phyloP scores from a whole-genome alignment of 345 rosid species.

The Acer negundo region DNA sequence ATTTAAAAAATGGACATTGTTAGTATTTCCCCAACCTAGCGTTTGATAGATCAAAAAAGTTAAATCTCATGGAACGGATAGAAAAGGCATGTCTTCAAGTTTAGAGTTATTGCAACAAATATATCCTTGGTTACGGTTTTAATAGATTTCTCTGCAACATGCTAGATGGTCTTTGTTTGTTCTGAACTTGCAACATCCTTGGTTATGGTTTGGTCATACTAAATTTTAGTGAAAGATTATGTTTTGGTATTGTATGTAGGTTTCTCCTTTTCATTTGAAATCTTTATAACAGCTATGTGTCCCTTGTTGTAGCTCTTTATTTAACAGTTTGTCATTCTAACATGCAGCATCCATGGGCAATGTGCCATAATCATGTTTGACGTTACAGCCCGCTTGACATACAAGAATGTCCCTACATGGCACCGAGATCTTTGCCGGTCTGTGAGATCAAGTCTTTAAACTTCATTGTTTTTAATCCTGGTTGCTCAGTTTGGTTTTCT shows the following conservation, averaged over 20 bases:
- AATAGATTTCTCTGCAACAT: not conserved
- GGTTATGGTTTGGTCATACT: not conserved
- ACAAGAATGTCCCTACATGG: constrained; percentile 99
- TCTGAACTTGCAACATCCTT: not conserved
- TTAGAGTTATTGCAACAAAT: not conserved
- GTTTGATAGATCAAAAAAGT: not conserved
- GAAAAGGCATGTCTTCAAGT: not conserved
- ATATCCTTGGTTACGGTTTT: not conserved
- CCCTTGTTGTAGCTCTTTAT: not conserved
- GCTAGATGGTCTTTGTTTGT: too few species aligned
- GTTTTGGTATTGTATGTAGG: not conserved
- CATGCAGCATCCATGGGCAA: constrained; percentile 92
- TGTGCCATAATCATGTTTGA: constrained; percentile 99
- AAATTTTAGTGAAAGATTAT: not conserved
- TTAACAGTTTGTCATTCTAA: not conserved
- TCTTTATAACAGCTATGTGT: not conserved
- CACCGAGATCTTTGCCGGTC: constrained; percentile 97
- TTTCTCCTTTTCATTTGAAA: not conserved
- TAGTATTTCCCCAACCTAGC: not conserved
- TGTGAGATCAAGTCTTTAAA: not conserved
- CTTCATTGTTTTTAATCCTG: not conserved
- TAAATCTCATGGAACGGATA: not conserved
- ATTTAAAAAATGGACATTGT: too few species aligned
- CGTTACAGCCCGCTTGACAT: constrained; percentile 92
- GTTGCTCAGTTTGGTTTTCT: not conserved